A percentile compares a stretch with the other conserved stretches of the same genome.
Conservation (phyloP, 257 asterid genomes). For the Cinchona pubescens region DNA sequence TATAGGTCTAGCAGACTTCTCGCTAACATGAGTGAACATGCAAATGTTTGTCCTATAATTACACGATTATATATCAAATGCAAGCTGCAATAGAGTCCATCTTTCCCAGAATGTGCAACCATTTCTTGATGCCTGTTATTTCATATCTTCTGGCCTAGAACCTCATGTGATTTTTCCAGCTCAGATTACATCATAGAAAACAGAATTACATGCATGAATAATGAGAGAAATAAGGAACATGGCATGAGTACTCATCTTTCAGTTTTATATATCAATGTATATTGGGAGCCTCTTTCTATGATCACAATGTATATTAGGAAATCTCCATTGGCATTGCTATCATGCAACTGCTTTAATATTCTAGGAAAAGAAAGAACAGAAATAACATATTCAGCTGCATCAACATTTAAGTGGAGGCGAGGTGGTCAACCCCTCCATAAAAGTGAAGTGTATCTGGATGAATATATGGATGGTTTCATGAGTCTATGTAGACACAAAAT, state of each 20-base stretch:
- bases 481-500: neutral
- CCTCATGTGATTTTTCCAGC: neutral
- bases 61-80: neutral
- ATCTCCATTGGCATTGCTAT: no score
- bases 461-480: neutral
- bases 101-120: constrained; percentile 7
- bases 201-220: no score
- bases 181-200: neutral
- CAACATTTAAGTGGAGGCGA: no score
- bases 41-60: neutral
- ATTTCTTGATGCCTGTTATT: neutral
- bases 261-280: neutral
- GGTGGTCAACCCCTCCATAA: neutral
- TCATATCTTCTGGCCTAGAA: neutral
- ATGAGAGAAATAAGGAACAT: no score
- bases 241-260: neutral
- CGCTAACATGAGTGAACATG: neutral
- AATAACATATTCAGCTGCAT: neutral
- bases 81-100: neutral
- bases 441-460: no score
- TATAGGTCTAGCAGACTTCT: no score
- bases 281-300: neutral
- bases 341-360: no score
- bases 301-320: neutral
- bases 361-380: no score